These are phyloP conservation scores for Elsinoe fawcettii DNA, from an alignment of 2,329 filamentous ascomycete genomes.

Conservation along the genomic window DNA sequence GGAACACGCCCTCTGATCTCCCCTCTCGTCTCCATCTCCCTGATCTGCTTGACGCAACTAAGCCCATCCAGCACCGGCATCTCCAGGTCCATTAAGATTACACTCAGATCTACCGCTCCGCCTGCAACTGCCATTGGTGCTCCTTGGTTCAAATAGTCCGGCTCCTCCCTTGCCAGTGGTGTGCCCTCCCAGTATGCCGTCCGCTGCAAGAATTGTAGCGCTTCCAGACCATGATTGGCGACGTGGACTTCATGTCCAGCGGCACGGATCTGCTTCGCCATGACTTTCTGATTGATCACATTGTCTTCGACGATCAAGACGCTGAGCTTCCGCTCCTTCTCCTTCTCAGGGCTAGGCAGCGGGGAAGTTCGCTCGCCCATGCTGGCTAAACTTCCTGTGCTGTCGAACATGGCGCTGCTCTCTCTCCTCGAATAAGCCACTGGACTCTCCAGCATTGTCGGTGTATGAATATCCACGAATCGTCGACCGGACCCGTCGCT, in stretches of 20 bases:
- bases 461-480: conserved; percentile 3
- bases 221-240: conserved; percentile 34
- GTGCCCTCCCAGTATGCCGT: conserved; percentile 18
- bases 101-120: conserved; percentile 17
- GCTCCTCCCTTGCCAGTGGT: background rate
- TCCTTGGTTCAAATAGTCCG: conserved; percentile 14
- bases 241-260: conserved; percentile 22
- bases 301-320: conserved; percentile 27
- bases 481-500: background rate
- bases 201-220: conserved; percentile 28
- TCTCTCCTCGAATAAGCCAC: conserved; percentile 7
- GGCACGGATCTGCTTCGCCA: conserved; percentile 32
- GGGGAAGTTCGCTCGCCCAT: background rate
- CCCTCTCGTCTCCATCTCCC: conserved; percentile 21
- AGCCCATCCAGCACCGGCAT: conserved; percentile 29
- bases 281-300: conserved; percentile 29
- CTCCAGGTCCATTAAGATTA: conserved; percentile 28
- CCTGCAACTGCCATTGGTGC: background rate
- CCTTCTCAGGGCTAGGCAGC: conserved; percentile 2
- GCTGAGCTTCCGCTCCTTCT: conserved; percentile 1
- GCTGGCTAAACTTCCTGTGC: background rate
- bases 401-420: conserved; percentile 14
- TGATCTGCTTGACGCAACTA: conserved; percentile 22
- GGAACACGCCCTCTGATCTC: conserved; percentile 20
- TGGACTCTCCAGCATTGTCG: conserved; percentile 15